Percentiles rank a stretch among this genome's conserved stretches.
phyloP scores from a whole-genome alignment of 2,329 filamentous ascomycete species.

The Stagonosporopsis tanaceti region DNA sequence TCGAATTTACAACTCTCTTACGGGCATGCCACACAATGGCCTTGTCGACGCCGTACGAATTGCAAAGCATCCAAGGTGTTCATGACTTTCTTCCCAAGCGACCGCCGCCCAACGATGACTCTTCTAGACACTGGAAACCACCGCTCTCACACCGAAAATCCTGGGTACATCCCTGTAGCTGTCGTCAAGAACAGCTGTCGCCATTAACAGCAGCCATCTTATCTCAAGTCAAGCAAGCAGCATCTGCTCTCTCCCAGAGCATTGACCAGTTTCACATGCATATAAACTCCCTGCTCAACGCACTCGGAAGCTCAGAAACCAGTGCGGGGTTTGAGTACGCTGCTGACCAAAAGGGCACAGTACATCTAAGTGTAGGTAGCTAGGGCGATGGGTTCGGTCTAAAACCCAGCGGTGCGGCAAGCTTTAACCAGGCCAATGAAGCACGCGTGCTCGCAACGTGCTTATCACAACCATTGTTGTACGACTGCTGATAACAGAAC shows the following conservation, averaged over 20 bases:
- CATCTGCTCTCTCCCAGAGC: too few relatives aligned
- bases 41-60: background rate
- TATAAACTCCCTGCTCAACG: background rate
- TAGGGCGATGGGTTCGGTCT: background rate
- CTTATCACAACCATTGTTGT: background rate
- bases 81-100: background rate
- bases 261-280: background rate
- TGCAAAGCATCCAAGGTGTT: background rate
- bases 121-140: background rate
- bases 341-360: background rate
- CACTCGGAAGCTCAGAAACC: constrained; percentile 1
- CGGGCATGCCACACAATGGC: background rate
- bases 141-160: too few relatives aligned
- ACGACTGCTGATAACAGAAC: background rate
- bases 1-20: constrained; percentile 1
- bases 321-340: constrained; percentile 7
- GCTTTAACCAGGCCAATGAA: constrained; percentile 4
- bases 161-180: too few relatives aligned
- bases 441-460: background rate
- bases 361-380: background rate
- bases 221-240: too few relatives aligned
- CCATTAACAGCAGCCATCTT: background rate
- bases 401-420: background rate
- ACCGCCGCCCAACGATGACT: background rate
- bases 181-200: background rate